phyloP scores from a whole-genome alignment of 441 rosid species.

The Theobroma grandiflorum region DNA sequence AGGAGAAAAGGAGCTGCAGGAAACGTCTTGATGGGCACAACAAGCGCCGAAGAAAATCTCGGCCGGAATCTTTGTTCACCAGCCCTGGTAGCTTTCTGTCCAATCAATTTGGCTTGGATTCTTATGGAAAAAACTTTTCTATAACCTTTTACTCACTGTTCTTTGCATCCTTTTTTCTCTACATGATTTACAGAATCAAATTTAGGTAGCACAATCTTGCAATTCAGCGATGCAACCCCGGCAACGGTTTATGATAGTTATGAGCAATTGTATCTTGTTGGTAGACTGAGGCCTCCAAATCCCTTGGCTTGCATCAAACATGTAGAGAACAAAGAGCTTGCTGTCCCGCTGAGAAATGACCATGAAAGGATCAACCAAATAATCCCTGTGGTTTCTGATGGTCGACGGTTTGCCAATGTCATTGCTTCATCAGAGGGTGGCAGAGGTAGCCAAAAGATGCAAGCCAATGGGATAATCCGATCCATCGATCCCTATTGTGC shows the following conservation, averaged over 20 bases:
- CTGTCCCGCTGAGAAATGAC: not conserved
- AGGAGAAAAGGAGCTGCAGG: not conserved
- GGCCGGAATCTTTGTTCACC: not conserved
- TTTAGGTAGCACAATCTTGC: not conserved
- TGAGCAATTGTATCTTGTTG: not conserved
- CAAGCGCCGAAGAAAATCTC: slow-evolving; percentile 11
- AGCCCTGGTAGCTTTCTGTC: not conserved
- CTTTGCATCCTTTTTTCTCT: not conserved
- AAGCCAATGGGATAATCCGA: not conserved
- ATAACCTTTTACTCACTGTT: not conserved
- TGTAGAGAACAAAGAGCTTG: not conserved
- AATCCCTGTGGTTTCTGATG: not conserved
- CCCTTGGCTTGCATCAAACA: not conserved
- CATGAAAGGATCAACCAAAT: not conserved
- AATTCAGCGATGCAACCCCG: not conserved
- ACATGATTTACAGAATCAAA: not conserved
- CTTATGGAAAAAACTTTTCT: too few relatives aligned
- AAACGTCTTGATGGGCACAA: slow-evolving; percentile 1
- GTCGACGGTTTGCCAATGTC: not conserved
- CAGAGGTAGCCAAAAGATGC: not conserved
- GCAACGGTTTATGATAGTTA: not conserved
- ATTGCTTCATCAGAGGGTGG: not conserved
- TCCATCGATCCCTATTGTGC: not conserved
- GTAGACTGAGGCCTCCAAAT: not conserved
- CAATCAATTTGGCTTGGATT: too few relatives aligned